Percentiles rank a stretch among this genome's conserved stretches.
phyloP scores from a whole-genome alignment of 441 rosid genomes.

The Arabidopsis hybrid region DNA sequence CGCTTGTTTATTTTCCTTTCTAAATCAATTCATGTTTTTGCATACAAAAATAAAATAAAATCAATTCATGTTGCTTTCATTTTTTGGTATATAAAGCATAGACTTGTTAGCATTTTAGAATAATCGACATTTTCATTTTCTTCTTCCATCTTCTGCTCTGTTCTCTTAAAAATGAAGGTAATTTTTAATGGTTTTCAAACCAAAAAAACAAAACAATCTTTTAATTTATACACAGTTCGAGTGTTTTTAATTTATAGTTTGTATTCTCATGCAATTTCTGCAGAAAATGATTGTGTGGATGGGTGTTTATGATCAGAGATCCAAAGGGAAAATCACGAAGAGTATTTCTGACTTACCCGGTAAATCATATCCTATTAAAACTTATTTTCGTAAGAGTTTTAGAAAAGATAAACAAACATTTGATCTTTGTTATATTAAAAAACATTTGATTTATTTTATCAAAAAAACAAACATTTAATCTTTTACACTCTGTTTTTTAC shows the following conservation, averaged over 20 bases:
- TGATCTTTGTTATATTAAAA: too few species aligned
- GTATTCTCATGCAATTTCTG: background rate
- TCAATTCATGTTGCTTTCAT: background rate
- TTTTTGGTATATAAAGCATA: background rate
- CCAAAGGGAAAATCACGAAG: background rate
- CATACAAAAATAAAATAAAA: background rate
- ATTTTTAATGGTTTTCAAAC: background rate
- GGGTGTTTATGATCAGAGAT: conserved; percentile 7
- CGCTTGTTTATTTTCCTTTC: background rate
- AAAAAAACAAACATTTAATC: background rate
- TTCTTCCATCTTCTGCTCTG: background rate
- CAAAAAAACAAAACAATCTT: background rate
- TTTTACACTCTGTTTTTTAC: background rate
- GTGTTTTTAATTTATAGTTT: background rate
- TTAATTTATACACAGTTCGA: background rate
- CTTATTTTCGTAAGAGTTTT: background rate
- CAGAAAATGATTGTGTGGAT: conserved; percentile 3
- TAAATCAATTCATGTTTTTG: too few species aligned
- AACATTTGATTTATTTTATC: too few species aligned
- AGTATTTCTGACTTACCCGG: background rate
- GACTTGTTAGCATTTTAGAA: background rate
- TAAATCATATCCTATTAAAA: background rate
- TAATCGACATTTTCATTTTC: too few species aligned
- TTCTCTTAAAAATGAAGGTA: conserved; percentile 8
- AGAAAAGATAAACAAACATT: background rate